These are phyloP conservation scores for Aspergillus ellipticus DNA, from an alignment of 495 filamentous ascomycete species.

Conservation along the genomic window DNA sequence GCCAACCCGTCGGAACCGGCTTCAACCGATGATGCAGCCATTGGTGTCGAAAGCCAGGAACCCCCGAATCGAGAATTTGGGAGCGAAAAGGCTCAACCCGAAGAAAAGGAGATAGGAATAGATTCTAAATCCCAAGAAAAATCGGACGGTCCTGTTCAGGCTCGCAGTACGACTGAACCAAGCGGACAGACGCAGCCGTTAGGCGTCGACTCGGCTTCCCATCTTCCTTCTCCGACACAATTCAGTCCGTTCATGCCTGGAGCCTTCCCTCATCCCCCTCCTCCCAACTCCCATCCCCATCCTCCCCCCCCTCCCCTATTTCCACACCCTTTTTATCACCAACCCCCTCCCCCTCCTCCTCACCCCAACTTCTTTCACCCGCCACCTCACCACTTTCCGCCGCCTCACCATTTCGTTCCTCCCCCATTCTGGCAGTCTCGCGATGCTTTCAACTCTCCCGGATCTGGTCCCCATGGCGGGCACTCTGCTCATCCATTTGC, in stretches of 20 bases:
- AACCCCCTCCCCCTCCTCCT: not conserved
- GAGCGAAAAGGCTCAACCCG: not conserved
- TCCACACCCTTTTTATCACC: not conserved
- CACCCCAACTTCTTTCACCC: not conserved
- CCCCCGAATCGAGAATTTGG: not conserved
- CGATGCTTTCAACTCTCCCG: not conserved
- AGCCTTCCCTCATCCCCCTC: not conserved
- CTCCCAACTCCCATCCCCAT: slow-evolving; percentile 11
- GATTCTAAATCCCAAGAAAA: not conserved
- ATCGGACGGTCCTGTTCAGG: not conserved
- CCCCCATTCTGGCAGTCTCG: not conserved
- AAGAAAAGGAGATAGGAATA: not conserved
- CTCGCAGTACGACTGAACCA: not conserved
- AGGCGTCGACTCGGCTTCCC: no score
- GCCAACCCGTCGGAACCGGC: not conserved
- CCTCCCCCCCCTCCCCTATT: slow-evolving; percentile 9
- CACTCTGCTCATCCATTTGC: slow-evolving; percentile 13
- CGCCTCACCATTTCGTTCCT: not conserved
- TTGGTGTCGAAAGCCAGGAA: not conserved
- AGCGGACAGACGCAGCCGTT: not conserved
- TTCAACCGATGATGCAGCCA: not conserved
- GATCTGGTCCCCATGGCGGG: not conserved
- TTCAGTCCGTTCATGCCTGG: not conserved
- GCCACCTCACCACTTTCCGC: not conserved
- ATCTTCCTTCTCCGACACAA: not conserved